Base-by-base conservation (phyloP, 495 filamentous ascomycete genomes). In the Penicillium dipodomyicola region DNA sequence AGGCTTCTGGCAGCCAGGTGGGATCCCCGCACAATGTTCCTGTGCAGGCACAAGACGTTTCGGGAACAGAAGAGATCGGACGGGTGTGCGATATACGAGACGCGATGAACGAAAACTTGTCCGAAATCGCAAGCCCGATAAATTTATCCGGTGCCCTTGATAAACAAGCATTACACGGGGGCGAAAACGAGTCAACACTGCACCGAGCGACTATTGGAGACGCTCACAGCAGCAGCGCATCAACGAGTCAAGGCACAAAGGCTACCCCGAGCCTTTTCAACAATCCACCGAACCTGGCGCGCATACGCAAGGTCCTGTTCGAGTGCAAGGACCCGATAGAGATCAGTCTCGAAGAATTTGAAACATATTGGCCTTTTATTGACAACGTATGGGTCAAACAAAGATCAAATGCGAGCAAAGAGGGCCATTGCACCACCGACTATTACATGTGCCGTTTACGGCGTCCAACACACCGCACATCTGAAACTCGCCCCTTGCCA, bases 351-450 rank as follows among this genome's bases (percentile, higher is more conserved):
- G 69, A 74, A 20, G 78, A 81, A 35, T 80, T 80, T 45, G 77
- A 81, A 50, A 77, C 72, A 14, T 80, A 82, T 58, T 82, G 78
- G 78, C 79, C 78, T 3, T 82, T 79, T 46, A 76, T 82, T 27
- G 78, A 80, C 50, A 82, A 82, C 61, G 76, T 80, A 15, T 82
- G 77, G 78, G 75, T 80, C 4, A 77, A 79, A 46, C 78, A 82
- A 50, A 75, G 77, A 54, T 75, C 77, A 14, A 76, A 78, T 49
- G 71, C 77, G 6, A 79, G 77, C 60, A 78, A 76, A 57, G 77
- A 76, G 51, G 77, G 77, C 12, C 74, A 75, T 49, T 77, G 72
- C 52, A 77, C 72, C 3, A 80, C 78, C 7, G 78, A 81, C 49
- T 81, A 80, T 57, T 81, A 80, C 37, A 77, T 77, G 70, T 81